Base-by-base conservation (phyloP, 2,329 filamentous ascomycete genomes). In the Fusarium begoniae region DNA sequence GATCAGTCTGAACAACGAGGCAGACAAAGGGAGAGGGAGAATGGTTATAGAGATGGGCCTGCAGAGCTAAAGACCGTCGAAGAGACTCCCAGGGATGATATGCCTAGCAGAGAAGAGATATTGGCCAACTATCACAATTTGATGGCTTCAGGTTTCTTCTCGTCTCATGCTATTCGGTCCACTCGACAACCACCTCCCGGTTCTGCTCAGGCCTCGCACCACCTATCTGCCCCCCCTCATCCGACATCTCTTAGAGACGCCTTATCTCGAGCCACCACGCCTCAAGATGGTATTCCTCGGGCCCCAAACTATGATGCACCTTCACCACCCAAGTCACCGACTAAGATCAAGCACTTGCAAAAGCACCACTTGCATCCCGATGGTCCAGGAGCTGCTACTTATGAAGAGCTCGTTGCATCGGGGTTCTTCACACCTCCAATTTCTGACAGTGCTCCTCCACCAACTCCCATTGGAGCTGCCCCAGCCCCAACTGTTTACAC, bases 121-220 rank as follows among this genome's bases (percentile, higher is more conserved):
- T 74, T 89, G 77, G 85, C 86, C 68, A 90, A 84, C 77, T 90
- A 90, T 79, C 86, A 89, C 72, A 82, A 87, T 73, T 84, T 90
- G 64, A 84, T 90, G 74, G 85, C 87, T 6, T 85, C 85, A 11
- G 89, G 89, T 67, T 90, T 90, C 84, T 90, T 90, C 79, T 83
- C 86, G 53, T 83, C 86, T 30, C 88, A 90, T 70, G 88, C 88
- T 59, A 90, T 90, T 69, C 86, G 88, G 69, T 89, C 88, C 9
- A 88, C 87, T 3, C 83, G 89, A 8, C 87, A 87, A 77, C 86
- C 77, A 32, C 75, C 75, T 45, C 75, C 75, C 11, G 74, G 74
- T 26, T 45, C 68, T 66, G 40, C 58, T 47, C 55, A 73, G 30
- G 28, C 59, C 28, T 54, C 73, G 28, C 24, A 53, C 45, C 64